Evolutionary conservation across 1,284 basidiomycete genomes (phyloP).

Genomic region (Heterobasidion parviporum): DNA sequence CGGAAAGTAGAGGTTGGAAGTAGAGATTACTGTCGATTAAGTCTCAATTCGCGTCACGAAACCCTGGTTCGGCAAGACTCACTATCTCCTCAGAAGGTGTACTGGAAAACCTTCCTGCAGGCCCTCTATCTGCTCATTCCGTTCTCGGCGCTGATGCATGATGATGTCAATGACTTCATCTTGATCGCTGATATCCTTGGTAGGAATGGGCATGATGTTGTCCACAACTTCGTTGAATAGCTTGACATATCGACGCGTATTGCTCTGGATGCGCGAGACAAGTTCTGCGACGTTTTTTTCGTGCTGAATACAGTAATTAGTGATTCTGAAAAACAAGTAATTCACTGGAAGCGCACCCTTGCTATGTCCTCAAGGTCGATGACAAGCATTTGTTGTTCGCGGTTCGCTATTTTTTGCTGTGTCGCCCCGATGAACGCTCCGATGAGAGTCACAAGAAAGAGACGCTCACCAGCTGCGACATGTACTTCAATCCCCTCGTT

Average conservation of each 20-base stretch:
- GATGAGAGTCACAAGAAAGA: constrained; percentile 3
- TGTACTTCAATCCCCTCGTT: constrained; percentile 67
- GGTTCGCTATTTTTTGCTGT: constrained; percentile 88
- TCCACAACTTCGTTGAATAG: constrained; percentile 92
- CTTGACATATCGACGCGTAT: constrained; percentile 86
- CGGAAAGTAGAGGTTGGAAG: constrained; percentile 76
- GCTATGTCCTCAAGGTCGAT: constrained; percentile 80
- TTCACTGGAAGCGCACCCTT: constrained; percentile 33
- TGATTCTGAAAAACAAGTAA: neutral
- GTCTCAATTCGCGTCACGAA: constrained; percentile 8
- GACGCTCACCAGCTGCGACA: constrained; percentile 73
- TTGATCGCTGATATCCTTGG: constrained; percentile 80
- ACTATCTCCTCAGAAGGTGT: constrained; percentile 92
- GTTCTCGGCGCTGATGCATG: constrained; percentile 84
- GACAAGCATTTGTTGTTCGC: constrained; percentile 79
- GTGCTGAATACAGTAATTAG: constrained; percentile 30
- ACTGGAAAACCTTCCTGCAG: constrained; percentile 76
- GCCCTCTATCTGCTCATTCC: constrained; percentile 74
- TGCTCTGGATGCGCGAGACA: constrained; percentile 70
- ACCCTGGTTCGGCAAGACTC: constrained; percentile 23
- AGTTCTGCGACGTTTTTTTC: constrained; percentile 63
- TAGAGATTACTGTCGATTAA: constrained; percentile 75
- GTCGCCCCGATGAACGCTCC: constrained; percentile 17
- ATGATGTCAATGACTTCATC: constrained; percentile 95
- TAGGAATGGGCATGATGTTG: constrained; percentile 78